phyloP scores from a whole-genome alignment of 2,329 filamentous ascomycete species.

The Pleomassaria siparia region DNA sequence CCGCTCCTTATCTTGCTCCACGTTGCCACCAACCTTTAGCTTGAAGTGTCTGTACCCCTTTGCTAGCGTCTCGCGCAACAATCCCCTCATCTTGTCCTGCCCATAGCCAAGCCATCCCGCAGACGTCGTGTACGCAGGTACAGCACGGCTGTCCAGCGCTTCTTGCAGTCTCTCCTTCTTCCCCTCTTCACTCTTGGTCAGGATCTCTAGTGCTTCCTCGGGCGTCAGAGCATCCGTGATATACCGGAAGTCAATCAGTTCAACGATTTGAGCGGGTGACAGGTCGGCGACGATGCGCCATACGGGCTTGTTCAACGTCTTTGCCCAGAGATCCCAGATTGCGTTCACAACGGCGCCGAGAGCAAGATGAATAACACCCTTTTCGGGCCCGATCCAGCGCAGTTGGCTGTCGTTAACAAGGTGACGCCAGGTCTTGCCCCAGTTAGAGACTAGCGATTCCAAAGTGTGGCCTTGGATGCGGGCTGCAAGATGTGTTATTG shows the following conservation, averaged over 20 bases:
- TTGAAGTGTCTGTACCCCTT: constrained; percentile 87
- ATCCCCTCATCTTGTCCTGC: constrained; percentile 78
- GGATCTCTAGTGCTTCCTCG: constrained; percentile 73
- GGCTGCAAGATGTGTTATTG: constrained; percentile 76
- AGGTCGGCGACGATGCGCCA: constrained; percentile 91
- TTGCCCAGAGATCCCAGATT: constrained; percentile 95
- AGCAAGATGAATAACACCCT: constrained; percentile 90
- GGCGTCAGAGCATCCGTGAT: constrained; percentile 92
- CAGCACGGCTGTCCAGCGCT: constrained; percentile 71
- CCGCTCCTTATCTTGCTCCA: constrained; percentile 71
- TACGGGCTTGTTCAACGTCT: constrained; percentile 80
- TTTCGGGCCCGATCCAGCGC: constrained; percentile 92
- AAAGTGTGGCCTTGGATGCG: constrained; percentile 76
- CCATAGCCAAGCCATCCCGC: constrained; percentile 92
- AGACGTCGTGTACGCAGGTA: constrained; percentile 87
- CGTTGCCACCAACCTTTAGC: constrained; percentile 77
- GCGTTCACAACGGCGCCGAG: constrained; percentile 88
- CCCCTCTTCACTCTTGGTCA: constrained; percentile 64
- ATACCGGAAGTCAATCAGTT: constrained; percentile 91
- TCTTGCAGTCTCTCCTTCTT: constrained; percentile 74
- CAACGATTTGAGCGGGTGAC: constrained; percentile 82
- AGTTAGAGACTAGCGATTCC: constrained; percentile 74
- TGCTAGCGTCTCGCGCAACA: constrained; percentile 72
- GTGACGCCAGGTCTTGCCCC: constrained; percentile 87
- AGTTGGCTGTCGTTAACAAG: constrained; percentile 89